phyloP scores from a whole-genome alignment of 2,329 filamentous ascomycete genomes.

The Parasarocladium wereldwijsianum region DNA sequence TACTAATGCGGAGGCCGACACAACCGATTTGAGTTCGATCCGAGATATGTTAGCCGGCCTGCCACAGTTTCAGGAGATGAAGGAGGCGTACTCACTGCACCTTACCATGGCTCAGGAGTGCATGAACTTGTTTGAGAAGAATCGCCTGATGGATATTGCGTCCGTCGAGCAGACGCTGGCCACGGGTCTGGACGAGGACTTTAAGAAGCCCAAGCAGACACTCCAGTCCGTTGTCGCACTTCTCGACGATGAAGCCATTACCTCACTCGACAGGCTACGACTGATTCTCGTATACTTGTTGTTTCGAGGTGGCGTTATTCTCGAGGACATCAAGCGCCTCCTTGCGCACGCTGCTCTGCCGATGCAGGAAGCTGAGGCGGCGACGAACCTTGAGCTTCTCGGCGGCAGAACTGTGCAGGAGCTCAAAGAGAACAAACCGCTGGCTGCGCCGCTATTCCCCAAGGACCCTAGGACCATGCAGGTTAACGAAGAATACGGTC shows the following conservation, averaged over 20 bases:
- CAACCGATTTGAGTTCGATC: slow-evolving; percentile 74
- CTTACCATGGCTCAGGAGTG: slow-evolving; percentile 94
- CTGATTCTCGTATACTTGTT: slow-evolving; percentile 76
- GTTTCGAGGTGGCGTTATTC: slow-evolving; percentile 72
- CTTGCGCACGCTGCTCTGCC: slow-evolving; percentile 71
- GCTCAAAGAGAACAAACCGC: slow-evolving; percentile 63
- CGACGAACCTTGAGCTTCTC: slow-evolving; percentile 68
- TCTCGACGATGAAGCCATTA: slow-evolving; percentile 70
- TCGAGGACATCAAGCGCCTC: slow-evolving; percentile 71
- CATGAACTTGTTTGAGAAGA: slow-evolving; percentile 80
- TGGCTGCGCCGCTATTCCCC: slow-evolving; percentile 55
- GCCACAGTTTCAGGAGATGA: slow-evolving; percentile 89
- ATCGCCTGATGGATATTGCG: slow-evolving; percentile 76
- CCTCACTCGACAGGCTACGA: slow-evolving; percentile 61
- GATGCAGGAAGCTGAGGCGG: slow-evolving; percentile 53
- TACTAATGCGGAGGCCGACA: slow-evolving; percentile 54
- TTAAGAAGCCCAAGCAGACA: slow-evolving; percentile 77
- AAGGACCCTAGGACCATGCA: slow-evolving; percentile 41
- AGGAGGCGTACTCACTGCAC: slow-evolving; percentile 87
- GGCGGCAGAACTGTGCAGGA: slow-evolving; percentile 55
- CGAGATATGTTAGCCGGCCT: slow-evolving; percentile 94
- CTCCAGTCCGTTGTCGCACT: slow-evolving; percentile 73
- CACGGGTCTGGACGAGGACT: slow-evolving; percentile 86
- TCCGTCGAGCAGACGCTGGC: slow-evolving; percentile 81
- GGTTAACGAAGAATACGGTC: slow-evolving; percentile 59